A percentile compares a stretch with the other conserved stretches of the same genome.
Conservation (phyloP, 352 stramenopile genomes). For the Pilasporangium apinafurcum region DNA sequence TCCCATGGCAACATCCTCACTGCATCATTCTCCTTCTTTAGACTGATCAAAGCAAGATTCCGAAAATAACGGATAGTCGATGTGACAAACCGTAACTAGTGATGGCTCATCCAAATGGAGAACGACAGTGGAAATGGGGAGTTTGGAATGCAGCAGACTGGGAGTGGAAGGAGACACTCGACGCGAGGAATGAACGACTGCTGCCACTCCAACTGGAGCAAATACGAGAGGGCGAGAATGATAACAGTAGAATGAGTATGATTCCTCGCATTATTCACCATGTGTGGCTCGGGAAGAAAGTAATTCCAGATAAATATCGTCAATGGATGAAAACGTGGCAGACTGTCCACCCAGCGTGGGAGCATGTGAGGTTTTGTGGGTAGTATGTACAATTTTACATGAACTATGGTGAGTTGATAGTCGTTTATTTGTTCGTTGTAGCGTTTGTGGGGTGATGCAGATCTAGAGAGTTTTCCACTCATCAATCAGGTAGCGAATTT, state of each 20-base stretch:
- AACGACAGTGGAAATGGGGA: slow-evolving; percentile 17
- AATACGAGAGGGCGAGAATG: background rate
- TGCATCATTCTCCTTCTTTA: too few species aligned
- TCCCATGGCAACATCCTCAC: slow-evolving; percentile 33
- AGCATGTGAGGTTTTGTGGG: slow-evolving; percentile 18
- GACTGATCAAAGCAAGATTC: too few species aligned
- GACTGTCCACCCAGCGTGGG: slow-evolving; percentile 27
- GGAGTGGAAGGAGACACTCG: slow-evolving; percentile 16
- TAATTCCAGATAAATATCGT: slow-evolving; percentile 18
- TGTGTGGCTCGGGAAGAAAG: slow-evolving; percentile 49
- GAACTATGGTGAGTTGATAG: too few species aligned
- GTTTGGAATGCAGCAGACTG: slow-evolving; percentile 24
- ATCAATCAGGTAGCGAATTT: slow-evolving; percentile 35
- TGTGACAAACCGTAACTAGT: too few species aligned
- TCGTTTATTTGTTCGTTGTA: slow-evolving; percentile 1
- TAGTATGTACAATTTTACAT: too few species aligned
- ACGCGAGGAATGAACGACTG: slow-evolving; percentile 8
- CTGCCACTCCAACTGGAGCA: background rate
- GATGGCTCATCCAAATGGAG: background rate
- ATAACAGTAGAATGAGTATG: background rate
- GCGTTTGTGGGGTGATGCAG: slow-evolving; percentile 45
- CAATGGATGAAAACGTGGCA: slow-evolving; percentile 40
- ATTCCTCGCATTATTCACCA: slow-evolving; percentile 61
- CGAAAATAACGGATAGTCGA: too few species aligned
- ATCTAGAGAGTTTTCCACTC: slow-evolving; percentile 15